Conservation (phyloP, 2,329 filamentous ascomycete species). For the Verticillium nonalfalfae region DNA sequence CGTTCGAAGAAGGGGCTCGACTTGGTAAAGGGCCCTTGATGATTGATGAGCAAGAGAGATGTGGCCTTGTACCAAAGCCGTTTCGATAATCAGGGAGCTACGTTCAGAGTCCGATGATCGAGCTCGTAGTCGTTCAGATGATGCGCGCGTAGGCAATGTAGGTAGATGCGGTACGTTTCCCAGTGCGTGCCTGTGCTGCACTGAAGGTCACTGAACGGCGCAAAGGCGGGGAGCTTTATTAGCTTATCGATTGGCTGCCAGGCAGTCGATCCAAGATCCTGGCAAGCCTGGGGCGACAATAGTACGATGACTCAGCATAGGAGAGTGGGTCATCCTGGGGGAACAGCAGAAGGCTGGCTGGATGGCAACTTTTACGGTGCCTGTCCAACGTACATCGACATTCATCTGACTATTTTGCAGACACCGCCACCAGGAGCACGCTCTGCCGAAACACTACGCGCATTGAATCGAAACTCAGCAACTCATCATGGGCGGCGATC, state of each 20-base stretch:
- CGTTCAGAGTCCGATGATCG: no score
- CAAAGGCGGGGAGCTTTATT: slow-evolving; percentile 6
- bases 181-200: not conserved
- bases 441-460: not conserved
- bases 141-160: not conserved
- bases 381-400: not conserved
- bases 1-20: no score
- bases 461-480: not conserved
- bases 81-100: no score
- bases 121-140: not conserved
- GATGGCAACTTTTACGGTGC: slow-evolving; percentile 5
- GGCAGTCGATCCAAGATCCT: not conserved
- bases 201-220: not conserved
- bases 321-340: not conserved
- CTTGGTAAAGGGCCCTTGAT: no score
- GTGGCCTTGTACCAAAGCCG: no score
- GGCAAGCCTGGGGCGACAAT: not conserved
- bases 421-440: not conserved
- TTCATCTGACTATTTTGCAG: not conserved
- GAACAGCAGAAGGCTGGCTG: not conserved
- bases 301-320: not conserved
- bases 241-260: slow-evolving; percentile 11
- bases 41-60: no score
- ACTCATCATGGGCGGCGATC: slow-evolving; percentile 73
- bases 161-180: slow-evolving; percentile 1